Base-by-base conservation (phyloP, 306 rosid genomes). In the Argentina anserina region DNA sequence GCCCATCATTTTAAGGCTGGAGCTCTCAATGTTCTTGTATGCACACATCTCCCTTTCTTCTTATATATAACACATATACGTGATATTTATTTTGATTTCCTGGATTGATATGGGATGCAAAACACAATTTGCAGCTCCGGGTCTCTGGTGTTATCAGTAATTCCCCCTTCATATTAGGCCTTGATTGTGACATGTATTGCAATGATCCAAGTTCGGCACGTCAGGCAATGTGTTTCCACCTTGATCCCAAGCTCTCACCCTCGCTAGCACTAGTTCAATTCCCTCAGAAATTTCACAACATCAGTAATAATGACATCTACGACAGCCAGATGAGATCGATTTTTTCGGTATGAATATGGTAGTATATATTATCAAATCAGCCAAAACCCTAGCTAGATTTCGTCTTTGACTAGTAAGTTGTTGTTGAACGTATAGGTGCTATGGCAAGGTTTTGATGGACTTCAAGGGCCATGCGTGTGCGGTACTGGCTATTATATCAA, bases 111-210 rank as follows among this genome's bases (percentile, higher is more conserved):
- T 59, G 9, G 13, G 5, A 59, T 4, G 36, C 0, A 12, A 11
- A 28, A 47, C 23, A 47, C 53, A 47, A 47, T 14, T 29, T 59
- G 64, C 85, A 88, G 96, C 86, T 77, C 49, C 85, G 96, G 9
- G 88, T 85, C 46, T 92, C 96, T 0, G 77, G 88, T 5, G 81
- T 88, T 79, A 78, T 88, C 34, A 92, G 94, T 67, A 90, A 92
- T 65, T 81, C 90, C 26, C 94, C 94, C 0, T 84, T 79, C 85
- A 75, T 90, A 43, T 79, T 92, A 23, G 85, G 79, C 21, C 71
- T 90, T 13, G 98, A 92, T 41, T 90, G 96, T 74, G 96, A 92
- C 85, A 92, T 90, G 98, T 65, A 85, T 61, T 90, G 90, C 75
- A 87, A 85, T 20, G 91, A 85, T 56, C 88, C 96, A 63, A 82